A percentile compares a stretch with the other conserved stretches of the same genome.
Evolutionary conservation across 345 rosid species (phyloP).

Genomic region (Dipteronia dyeriana): DNA sequence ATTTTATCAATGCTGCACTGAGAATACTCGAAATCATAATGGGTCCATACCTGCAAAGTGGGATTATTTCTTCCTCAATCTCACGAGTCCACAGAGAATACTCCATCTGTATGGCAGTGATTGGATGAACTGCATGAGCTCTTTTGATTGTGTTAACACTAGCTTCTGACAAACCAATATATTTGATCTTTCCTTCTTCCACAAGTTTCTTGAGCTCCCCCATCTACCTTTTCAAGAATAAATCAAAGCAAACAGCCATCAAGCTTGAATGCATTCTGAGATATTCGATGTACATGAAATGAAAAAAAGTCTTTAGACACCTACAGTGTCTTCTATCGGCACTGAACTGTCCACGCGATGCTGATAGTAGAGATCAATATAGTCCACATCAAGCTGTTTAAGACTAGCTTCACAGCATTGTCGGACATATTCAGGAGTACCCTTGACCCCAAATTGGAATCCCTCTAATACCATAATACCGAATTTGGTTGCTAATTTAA

Average conservation of each 20-base stretch:
- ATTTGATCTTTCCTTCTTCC: conserved; percentile 43
- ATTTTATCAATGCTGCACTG: not conserved
- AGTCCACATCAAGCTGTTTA: conserved; percentile 46
- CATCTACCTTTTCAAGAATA: conserved; percentile 23
- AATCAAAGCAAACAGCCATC: not conserved
- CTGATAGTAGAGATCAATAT: conserved; percentile 57
- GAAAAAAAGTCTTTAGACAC: not conserved
- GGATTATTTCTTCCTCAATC: conserved; percentile 37
- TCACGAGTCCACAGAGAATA: conserved; percentile 46
- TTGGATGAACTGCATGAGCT: conserved; percentile 44
- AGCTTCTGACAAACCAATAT: conserved; percentile 45
- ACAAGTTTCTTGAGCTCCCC: conserved; percentile 49
- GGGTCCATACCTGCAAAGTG: conserved; percentile 35
- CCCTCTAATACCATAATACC: conserved; percentile 26
- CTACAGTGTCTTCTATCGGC: conserved; percentile 57
- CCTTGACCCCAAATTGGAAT: conserved; percentile 26
- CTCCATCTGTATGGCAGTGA: conserved; percentile 46
- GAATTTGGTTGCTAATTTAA: conserved; percentile 59
- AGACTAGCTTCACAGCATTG: conserved; percentile 60
- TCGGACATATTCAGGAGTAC: conserved; percentile 46
- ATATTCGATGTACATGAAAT: not conserved
- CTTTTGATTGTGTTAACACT: conserved; percentile 39
- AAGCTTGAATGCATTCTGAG: not conserved
- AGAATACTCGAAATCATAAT: not conserved
- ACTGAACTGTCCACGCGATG: conserved; percentile 55